Base-by-base conservation (phyloP, 1,139 yeast genomes). In the Tardiomyces digboiensis region DNA sequence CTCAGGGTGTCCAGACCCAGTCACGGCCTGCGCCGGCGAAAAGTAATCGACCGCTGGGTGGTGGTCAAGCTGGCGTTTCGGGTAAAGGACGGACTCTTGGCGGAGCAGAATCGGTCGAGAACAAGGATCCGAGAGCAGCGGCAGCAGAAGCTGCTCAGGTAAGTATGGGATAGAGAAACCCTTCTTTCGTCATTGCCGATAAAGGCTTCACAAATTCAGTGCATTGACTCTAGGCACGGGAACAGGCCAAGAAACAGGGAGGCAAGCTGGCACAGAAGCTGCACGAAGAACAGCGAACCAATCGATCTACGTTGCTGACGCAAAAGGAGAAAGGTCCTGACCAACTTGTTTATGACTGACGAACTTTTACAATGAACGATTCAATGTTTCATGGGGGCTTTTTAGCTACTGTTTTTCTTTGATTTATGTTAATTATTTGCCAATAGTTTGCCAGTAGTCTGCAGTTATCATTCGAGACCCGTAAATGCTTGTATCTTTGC, bases 341-440 rank as follows among this genome's bases (percentile, higher is more conserved):
- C 29, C 49, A 49, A 3, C 46, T 59, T 36, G 52, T 58, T 4
- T 62, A 53, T 44, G 65, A 63, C 45, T 60, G n/a, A n/a, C n/a
- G n/a, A n/a, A n/a, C n/a, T n/a, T n/a, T n/a, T n/a, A n/a, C n/a
- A n/a, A n/a, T n/a, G n/a, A n/a, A n/a, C n/a, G n/a, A n/a, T n/a
- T n/a, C n/a, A n/a, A n/a, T n/a, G n/a, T n/a, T n/a, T n/a, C n/a
- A n/a, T n/a, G n/a, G n/a, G n/a, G n/a, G n/a, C n/a, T n/a, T n/a
- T n/a, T n/a, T n/a, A n/a, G n/a, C n/a, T n/a, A n/a, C n/a, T n/a
- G n/a, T n/a, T n/a, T n/a, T n/a, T n/a, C n/a, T n/a, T n/a, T n/a
- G n/a, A n/a, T n/a, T n/a, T n/a, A n/a, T n/a, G n/a, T n/a, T n/a
- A n/a, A n/a, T n/a, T n/a, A n/a, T n/a, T n/a, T n/a, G n/a, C n/a